Percentiles rank a stretch among this genome's conserved stretches.
Evolutionary conservation across 1,139 yeast species (phyloP).

Genomic region (Debaryomyces sp.): DNA sequence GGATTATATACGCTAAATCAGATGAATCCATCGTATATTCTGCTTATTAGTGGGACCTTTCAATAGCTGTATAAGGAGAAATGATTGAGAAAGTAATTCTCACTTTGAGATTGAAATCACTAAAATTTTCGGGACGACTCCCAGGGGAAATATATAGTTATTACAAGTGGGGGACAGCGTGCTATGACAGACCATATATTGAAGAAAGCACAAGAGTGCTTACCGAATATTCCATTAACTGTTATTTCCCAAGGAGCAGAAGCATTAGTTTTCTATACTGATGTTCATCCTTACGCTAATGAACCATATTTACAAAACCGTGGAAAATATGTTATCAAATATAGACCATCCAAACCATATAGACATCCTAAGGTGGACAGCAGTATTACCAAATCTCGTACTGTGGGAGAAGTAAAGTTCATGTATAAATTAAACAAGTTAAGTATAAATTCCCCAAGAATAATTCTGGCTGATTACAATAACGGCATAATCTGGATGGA

Average conservation of each 20-base stretch:
- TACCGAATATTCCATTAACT: conserved; percentile 51
- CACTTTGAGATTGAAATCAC: conserved; percentile 4
- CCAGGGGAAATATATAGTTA: background rate
- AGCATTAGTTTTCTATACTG: conserved; percentile 74
- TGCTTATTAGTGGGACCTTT: background rate
- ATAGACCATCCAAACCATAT: conserved; percentile 85
- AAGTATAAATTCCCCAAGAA: conserved; percentile 67
- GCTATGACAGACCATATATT: conserved; percentile 49
- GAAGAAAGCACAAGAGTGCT: conserved; percentile 40
- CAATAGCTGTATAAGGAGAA: background rate
- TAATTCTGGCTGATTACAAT: conserved; percentile 72
- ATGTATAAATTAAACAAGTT: conserved; percentile 59
- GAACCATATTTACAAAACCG: conserved; percentile 24
- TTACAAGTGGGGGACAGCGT: background rate
- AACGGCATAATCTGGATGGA: conserved; percentile 93
- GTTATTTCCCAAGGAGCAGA: conserved; percentile 94
- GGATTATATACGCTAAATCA: conserved; percentile 37
- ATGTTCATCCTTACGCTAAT: conserved; percentile 72
- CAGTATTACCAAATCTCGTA: conserved; percentile 74
- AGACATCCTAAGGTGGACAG: conserved; percentile 85
- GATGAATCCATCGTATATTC: conserved; percentile 8
- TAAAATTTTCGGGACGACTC: conserved; percentile 2
- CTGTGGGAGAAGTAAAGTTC: conserved; percentile 82
- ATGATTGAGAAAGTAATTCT: conserved; percentile 4
- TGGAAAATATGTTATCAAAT: conserved; percentile 66